Evolutionary conservation across 106 monocot genomes (phyloP).

Genomic region (Agapanthus africanus): DNA sequence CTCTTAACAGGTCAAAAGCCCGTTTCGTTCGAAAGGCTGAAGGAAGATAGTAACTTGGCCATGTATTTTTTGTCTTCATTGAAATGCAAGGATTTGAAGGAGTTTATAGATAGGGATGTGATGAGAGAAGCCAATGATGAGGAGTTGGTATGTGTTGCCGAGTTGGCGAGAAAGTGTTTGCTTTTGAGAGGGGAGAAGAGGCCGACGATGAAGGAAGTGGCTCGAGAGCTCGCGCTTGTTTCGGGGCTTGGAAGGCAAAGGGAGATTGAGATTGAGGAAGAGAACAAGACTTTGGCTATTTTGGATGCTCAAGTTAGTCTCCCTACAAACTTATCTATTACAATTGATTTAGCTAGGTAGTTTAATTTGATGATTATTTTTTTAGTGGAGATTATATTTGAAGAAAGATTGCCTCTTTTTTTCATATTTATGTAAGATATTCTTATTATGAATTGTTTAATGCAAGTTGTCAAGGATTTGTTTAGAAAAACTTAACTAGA

Average conservation of each 20-base stretch:
- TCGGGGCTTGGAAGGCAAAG: conserved; percentile 3
- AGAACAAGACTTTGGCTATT: not conserved
- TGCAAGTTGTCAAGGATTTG: too few relatives aligned
- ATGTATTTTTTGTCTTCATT: conserved; percentile 30
- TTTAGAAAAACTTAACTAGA: too few relatives aligned
- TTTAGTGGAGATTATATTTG: too few relatives aligned
- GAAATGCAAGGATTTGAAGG: conserved; percentile 18
- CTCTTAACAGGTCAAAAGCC: conserved; percentile 8
- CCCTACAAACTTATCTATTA: conserved; percentile 6
- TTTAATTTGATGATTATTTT: too few relatives aligned
- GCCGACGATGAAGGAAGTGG: conserved; percentile 30
- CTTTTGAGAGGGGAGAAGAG: conserved; percentile 29
- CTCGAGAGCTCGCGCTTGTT: conserved; percentile 16
- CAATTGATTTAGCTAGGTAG: conserved; percentile 15
- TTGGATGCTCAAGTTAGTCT: conserved; percentile 19
- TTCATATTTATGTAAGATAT: not conserved
- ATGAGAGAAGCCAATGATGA: conserved; percentile 18
- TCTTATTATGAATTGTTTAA: too few relatives aligned
- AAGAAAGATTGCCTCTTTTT: too few relatives aligned
- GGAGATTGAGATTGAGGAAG: conserved; percentile 1
- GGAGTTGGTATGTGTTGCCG: conserved; percentile 17
- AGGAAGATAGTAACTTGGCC: conserved; percentile 25
- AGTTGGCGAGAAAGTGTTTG: conserved; percentile 21
- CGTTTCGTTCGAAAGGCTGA: conserved; percentile 3
- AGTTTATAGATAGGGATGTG: conserved; percentile 18